Conservation (phyloP, 78 protist genomes). For the Emiliania huxleyi region DNA sequence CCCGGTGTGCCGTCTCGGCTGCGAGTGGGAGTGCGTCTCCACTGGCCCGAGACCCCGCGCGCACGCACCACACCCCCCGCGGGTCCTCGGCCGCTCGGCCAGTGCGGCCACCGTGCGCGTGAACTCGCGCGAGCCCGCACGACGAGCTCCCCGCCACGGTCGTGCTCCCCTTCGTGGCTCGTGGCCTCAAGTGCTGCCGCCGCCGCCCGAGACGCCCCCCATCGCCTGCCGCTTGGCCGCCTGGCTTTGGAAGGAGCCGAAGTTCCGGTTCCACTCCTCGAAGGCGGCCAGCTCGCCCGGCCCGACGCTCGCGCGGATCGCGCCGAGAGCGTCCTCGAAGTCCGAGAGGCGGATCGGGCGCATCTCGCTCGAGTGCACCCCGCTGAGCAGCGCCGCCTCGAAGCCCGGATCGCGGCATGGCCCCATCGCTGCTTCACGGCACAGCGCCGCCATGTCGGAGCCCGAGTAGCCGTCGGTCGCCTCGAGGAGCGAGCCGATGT, state of each 20-base stretch:
- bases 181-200: no score
- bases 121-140: no score
- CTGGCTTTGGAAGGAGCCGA: conserved; percentile 36
- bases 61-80: no score
- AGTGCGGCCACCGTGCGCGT: no score
- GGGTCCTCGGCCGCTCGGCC: no score
- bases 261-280: conserved; percentile 52
- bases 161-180: no score
- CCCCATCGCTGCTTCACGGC: conserved; percentile 83
- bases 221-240: neutral
- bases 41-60: no score
- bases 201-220: no score
- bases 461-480: conserved; percentile 71
- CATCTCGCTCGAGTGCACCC: neutral
- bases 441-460: conserved; percentile 70
- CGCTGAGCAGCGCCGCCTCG: neutral
- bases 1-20: no score
- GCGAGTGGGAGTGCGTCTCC: no score
- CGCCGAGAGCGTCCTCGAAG: conserved; percentile 44
- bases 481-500: neutral
- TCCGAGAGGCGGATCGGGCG: conserved; percentile 51
- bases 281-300: conserved; percentile 2
- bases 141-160: no score
- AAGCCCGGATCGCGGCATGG: conserved; percentile 68
- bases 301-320: conserved; percentile 46